Conservation (phyloP, 805 yeast species). For the Wickerhamiella australiensis region DNA sequence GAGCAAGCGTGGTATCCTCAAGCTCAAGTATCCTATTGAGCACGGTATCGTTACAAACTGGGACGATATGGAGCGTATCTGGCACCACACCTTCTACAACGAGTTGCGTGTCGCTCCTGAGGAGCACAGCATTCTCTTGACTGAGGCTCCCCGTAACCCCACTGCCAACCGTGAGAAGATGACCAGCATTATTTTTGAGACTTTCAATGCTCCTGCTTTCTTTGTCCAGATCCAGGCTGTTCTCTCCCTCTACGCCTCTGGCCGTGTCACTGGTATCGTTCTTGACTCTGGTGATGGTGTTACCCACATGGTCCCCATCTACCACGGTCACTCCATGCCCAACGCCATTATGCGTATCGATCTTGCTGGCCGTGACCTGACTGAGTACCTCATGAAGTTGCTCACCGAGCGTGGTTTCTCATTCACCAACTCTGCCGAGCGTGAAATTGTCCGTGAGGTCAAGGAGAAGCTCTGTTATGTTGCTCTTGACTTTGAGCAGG, state of each 20-base stretch:
- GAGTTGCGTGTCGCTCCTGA: conserved; percentile 99
- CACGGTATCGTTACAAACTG: conserved; percentile 99
- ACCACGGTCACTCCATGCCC: conserved; percentile 98
- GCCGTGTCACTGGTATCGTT: conserved; percentile 99
- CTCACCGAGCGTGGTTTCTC: conserved; percentile 97
- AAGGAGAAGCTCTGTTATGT: conserved; percentile 98
- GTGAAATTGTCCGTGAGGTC: conserved; percentile 89
- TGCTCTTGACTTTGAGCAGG: conserved; percentile 98
- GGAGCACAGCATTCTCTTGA: conserved; percentile 97
- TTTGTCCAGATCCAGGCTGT: conserved; percentile 99
- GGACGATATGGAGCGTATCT: conserved; percentile 99
- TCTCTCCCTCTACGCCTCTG: conserved; percentile 93
- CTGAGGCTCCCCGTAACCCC: conserved; percentile 99
- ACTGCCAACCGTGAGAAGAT: conserved; percentile 99
- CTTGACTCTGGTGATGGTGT: conserved; percentile 92
- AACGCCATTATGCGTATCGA: conserved; percentile 98
- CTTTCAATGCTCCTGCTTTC: conserved; percentile 98
- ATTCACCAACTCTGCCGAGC: conserved; percentile 98
- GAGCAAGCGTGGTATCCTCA: conserved; percentile 99
- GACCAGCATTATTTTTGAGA: conserved; percentile 98
- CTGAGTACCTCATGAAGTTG: conserved; percentile 98
- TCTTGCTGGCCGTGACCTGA: conserved; percentile 98
- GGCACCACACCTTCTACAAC: conserved; percentile 99
- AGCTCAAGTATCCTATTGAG: conserved; percentile 97
- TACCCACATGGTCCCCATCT: conserved; percentile 99